A percentile compares a stretch with the other conserved stretches of the same genome.
Conservation (phyloP, 192 early-diverging fungal genomes). For the Linnemannia exigua region DNA sequence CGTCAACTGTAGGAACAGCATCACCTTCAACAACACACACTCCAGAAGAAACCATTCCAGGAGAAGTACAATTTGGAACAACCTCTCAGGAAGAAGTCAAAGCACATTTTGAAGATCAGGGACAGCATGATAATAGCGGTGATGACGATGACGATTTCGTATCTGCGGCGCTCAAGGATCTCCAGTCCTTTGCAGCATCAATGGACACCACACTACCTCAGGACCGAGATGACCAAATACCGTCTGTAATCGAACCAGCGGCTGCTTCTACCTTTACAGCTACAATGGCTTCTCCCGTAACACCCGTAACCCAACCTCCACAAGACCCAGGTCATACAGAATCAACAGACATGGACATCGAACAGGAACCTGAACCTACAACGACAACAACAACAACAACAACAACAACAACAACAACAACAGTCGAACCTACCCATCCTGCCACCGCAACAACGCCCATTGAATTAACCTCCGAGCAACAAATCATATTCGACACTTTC, state of each 20-base stretch:
- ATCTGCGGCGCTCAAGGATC: conserved; percentile 24
- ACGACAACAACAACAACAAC: neutral
- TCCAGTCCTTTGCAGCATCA: conserved; percentile 40
- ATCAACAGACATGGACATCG: neutral
- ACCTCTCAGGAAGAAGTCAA: neutral
- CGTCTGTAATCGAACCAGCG: neutral
- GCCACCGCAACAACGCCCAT: neutral
- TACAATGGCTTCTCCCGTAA: neutral
- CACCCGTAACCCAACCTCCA: neutral
- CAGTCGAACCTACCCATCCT: no score
- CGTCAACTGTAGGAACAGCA: neutral
- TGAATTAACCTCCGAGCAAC: conserved; percentile 25
- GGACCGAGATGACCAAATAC: neutral
- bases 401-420: neutral
- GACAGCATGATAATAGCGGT: neutral
- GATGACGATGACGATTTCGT: conserved; percentile 23
- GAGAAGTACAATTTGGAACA: neutral
- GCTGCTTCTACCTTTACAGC: accelerated
- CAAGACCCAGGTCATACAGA: neutral
- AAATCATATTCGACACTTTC: conserved; percentile 25
- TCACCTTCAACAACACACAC: neutral
- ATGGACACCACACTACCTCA: neutral
- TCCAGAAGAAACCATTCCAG: neutral
- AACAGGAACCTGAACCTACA: neutral
- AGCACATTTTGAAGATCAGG: neutral